phyloP scores from a whole-genome alignment of 2,329 filamentous ascomycete species.

The Sporothrix pallida region DNA sequence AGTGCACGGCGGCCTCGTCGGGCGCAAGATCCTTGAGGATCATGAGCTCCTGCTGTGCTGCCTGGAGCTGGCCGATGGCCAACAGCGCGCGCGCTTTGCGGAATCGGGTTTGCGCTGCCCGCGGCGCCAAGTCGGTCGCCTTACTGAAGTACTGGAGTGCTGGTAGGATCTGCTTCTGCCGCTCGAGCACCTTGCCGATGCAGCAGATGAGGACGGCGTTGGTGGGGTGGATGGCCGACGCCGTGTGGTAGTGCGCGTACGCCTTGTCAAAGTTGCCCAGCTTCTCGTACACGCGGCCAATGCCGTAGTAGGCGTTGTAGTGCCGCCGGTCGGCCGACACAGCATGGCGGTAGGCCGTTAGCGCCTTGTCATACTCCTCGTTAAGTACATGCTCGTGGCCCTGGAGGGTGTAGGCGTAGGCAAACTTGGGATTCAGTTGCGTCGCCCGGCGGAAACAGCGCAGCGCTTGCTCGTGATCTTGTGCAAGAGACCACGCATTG shows the following conservation, averaged over 20 bases:
- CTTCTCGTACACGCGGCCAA: slow-evolving; percentile 82
- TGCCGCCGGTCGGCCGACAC: slow-evolving; percentile 86
- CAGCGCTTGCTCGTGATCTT: slow-evolving; percentile 92
- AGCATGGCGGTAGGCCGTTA: slow-evolving; percentile 83
- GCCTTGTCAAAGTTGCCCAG: slow-evolving; percentile 90
- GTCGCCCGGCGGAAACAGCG: slow-evolving; percentile 94
- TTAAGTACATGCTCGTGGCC: slow-evolving; percentile 95
- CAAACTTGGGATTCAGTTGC: slow-evolving; percentile 86
- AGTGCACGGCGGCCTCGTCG: slow-evolving; percentile 95
- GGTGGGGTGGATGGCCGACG: slow-evolving; percentile 87
- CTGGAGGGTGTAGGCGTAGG: slow-evolving; percentile 93
- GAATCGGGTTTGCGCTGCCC: slow-evolving; percentile 83
- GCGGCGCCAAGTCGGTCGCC: slow-evolving; percentile 81
- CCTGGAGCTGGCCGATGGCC: slow-evolving; percentile 71
- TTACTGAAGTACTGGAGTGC: slow-evolving; percentile 82
- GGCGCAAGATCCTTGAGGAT: slow-evolving; percentile 90
- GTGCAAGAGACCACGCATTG: slow-evolving; percentile 90
- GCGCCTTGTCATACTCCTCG: slow-evolving; percentile 95
- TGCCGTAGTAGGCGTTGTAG: slow-evolving; percentile 98
- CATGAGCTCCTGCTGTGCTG: slow-evolving; percentile 81
- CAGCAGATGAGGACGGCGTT: slow-evolving; percentile 93
- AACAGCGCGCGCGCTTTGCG: slow-evolving; percentile 90
- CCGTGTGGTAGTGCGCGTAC: slow-evolving; percentile 87
- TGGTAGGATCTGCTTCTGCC: slow-evolving; percentile 78
- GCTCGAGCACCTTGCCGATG: slow-evolving; percentile 88